A percentile compares a stretch with the other conserved stretches of the same genome.
Evolutionary conservation across 2,329 filamentous ascomycete genomes (phyloP).

Genomic region (Neonectria sp.): DNA sequence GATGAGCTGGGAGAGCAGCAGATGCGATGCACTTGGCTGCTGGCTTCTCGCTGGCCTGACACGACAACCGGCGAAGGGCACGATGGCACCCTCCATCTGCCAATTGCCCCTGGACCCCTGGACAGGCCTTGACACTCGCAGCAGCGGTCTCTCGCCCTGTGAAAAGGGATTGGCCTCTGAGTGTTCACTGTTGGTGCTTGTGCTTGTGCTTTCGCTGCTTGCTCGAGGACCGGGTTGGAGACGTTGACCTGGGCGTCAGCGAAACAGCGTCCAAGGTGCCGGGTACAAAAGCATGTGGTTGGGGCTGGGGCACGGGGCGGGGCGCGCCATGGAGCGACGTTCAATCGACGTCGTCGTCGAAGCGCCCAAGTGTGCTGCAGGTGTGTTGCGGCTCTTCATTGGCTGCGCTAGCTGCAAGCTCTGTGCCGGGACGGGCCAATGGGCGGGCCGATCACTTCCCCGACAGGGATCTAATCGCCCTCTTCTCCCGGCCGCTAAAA

Average conservation of each 20-base stretch:
- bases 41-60: slow-evolving; percentile 33
- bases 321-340: slow-evolving; percentile 41
- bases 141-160: neutral
- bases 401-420: slow-evolving; percentile 50
- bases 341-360: slow-evolving; percentile 52
- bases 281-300: slow-evolving; percentile 51
- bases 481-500: slow-evolving; percentile 46
- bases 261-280: slow-evolving; percentile 32
- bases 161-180: slow-evolving; percentile 16
- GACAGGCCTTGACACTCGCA: neutral
- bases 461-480: slow-evolving; percentile 55
- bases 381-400: slow-evolving; percentile 54
- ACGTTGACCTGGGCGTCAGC: slow-evolving; percentile 32
- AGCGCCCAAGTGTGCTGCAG: slow-evolving; percentile 53
- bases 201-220: neutral
- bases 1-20: slow-evolving; percentile 30
- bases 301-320: slow-evolving; percentile 51
- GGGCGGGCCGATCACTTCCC: slow-evolving; percentile 51
- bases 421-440: slow-evolving; percentile 51
- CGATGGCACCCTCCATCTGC: slow-evolving; percentile 29
- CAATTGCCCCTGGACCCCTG: slow-evolving; percentile 17
- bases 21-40: slow-evolving; percentile 36
- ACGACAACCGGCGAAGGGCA: slow-evolving; percentile 24
- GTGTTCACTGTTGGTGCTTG: slow-evolving; percentile 4
- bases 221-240: slow-evolving; percentile 16